phyloP scores from a whole-genome alignment of 495 filamentous ascomycete genomes.

The Rhizodiscina lignyota region DNA sequence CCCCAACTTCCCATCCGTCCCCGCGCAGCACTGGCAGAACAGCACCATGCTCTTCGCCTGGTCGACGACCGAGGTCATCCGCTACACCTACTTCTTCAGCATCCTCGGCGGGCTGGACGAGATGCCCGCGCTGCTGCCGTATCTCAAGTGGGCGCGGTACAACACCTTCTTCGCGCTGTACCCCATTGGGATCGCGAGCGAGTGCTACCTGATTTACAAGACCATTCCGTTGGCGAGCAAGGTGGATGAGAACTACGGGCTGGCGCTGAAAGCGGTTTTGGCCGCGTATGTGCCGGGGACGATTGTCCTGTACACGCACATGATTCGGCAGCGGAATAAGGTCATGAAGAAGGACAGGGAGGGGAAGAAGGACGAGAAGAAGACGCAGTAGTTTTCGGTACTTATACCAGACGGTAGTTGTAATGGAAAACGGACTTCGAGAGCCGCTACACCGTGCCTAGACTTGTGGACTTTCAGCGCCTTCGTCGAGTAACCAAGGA shows the following conservation, averaged over 20 bases:
- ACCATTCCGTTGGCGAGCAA: slow-evolving; percentile 42
- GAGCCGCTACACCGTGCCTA: too few species aligned
- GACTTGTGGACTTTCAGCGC: too few species aligned
- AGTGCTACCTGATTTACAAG: slow-evolving; percentile 58
- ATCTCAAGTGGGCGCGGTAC: too few species aligned
- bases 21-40: slow-evolving; percentile 35
- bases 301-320: slow-evolving; percentile 83
- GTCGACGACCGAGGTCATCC: slow-evolving; percentile 71
- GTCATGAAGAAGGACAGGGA: slow-evolving; percentile 38
- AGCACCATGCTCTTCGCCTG: slow-evolving; percentile 64
- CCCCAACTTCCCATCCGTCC: slow-evolving; percentile 40
- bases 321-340: slow-evolving; percentile 79
- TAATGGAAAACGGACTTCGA: background rate
- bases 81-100: slow-evolving; percentile 76
- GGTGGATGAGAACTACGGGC: slow-evolving; percentile 33
- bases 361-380: background rate
- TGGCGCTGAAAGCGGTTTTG: slow-evolving; percentile 44
- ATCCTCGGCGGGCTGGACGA: slow-evolving; percentile 39
- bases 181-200: slow-evolving; percentile 74
- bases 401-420: background rate
- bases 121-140: too few species aligned
- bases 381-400: too few species aligned
- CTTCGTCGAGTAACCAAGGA: too few species aligned
- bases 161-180: slow-evolving; percentile 89
- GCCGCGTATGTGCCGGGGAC: slow-evolving; percentile 68